Percentiles rank a stretch among this genome's conserved stretches.
Evolutionary conservation across 306 rosid genomes (phyloP).

Genomic region (Rosa lucieae): DNA sequence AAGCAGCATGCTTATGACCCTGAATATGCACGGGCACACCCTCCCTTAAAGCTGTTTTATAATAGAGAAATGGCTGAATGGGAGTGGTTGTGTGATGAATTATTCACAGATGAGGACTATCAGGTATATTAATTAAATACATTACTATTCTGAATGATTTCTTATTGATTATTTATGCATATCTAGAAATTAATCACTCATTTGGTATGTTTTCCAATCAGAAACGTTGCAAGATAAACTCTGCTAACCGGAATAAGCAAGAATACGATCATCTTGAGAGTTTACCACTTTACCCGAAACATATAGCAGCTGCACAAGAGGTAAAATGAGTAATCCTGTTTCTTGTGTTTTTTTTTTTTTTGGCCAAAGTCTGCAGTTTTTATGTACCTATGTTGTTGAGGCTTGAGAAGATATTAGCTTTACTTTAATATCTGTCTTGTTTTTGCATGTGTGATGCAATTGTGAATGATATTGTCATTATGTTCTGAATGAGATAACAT

Average conservation of each 20-base stretch:
- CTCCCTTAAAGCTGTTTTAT: background rate
- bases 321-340: background rate
- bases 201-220: background rate
- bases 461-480: background rate
- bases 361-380: background rate
- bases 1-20: constrained; percentile 4
- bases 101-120: background rate
- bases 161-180: background rate
- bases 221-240: background rate
- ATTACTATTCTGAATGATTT: background rate
- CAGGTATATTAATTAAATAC: background rate
- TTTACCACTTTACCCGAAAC: background rate
- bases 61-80: background rate
- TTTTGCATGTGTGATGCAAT: background rate
- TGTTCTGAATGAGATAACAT: background rate
- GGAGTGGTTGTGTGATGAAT: background rate
- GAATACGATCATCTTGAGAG: background rate
- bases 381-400: background rate
- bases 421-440: background rate
- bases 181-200: background rate
- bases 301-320: background rate
- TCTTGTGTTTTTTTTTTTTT: background rate
- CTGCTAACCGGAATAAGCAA: constrained; percentile 1
- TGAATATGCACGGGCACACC: background rate
- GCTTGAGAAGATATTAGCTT: background rate